phyloP scores from a whole-genome alignment of 768 basidiomycete species.

The Lactarius pseudohatsudake region DNA sequence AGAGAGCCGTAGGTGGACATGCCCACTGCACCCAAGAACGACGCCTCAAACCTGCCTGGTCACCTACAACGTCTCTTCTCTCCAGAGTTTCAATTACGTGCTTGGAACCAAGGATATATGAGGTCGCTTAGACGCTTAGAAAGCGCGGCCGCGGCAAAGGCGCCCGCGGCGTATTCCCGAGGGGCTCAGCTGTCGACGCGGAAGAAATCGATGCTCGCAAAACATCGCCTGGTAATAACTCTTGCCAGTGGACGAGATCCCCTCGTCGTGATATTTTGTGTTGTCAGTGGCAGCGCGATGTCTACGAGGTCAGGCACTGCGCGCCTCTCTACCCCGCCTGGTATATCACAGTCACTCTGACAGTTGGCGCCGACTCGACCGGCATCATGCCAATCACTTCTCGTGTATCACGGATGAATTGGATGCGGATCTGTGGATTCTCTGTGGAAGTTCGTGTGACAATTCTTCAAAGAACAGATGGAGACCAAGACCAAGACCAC shows the following conservation, averaged over 20 bases:
- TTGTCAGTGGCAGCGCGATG: background rate
- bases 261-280: background rate
- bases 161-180: background rate
- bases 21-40: background rate
- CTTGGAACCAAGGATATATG: background rate
- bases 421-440: background rate
- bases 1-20: background rate
- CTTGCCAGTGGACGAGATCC: background rate
- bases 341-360: background rate
- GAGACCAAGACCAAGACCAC: background rate
- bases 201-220: background rate
- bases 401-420: background rate
- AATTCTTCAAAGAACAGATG: background rate
- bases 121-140: background rate
- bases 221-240: background rate
- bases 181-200: background rate
- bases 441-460: background rate
- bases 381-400: background rate
- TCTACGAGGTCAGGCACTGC: background rate
- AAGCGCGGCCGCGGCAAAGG: background rate
- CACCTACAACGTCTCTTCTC: background rate
- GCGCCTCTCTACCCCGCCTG: background rate
- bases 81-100: background rate
- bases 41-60: background rate
- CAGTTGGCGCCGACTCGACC: slow-evolving; percentile 2